phyloP scores from a whole-genome alignment of 306 rosid species.

The Cicer yamashitae region DNA sequence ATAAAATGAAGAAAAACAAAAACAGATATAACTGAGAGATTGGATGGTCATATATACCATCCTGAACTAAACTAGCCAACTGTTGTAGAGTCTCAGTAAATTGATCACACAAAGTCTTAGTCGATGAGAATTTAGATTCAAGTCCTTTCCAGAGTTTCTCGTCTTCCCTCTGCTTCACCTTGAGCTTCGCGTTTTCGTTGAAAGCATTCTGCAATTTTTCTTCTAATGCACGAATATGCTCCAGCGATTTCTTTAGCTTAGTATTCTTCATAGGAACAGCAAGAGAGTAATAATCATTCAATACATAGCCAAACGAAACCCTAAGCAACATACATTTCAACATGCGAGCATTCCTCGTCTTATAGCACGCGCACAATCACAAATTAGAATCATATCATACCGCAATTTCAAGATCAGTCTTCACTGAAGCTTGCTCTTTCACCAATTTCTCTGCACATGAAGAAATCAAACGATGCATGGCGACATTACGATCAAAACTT shows the following conservation, averaged over 20 bases:
- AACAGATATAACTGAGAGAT: neutral
- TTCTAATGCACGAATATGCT: conserved; percentile 69
- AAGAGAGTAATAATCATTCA: conserved; percentile 8
- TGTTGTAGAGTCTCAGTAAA: conserved; percentile 82
- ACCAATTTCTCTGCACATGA: conserved; percentile 72
- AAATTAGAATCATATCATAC: conserved; percentile 51
- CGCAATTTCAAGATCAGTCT: conserved; percentile 90
- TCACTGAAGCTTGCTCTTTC: conserved; percentile 88
- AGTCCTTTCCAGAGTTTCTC: conserved; percentile 89
- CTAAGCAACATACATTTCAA: conserved; percentile 20
- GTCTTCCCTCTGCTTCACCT: conserved; percentile 93
- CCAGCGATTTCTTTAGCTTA: conserved; percentile 80
- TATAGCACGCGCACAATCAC: conserved; percentile 26
- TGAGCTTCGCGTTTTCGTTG: conserved; percentile 87
- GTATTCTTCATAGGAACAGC: conserved; percentile 58
- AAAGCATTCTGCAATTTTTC: conserved; percentile 84
- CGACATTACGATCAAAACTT: conserved; percentile 39
- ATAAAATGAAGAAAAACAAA: neutral
- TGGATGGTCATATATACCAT: conserved; percentile 54
- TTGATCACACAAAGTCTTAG: conserved; percentile 81
- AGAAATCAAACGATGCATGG: conserved; percentile 36
- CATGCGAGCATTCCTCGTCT: conserved; percentile 6
- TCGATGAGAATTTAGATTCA: conserved; percentile 87
- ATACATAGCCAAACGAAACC: conserved; percentile 30
- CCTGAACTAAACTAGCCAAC: conserved; percentile 78